Conservation (phyloP, 2,329 filamentous ascomycete genomes). For the Moelleriella libera region DNA sequence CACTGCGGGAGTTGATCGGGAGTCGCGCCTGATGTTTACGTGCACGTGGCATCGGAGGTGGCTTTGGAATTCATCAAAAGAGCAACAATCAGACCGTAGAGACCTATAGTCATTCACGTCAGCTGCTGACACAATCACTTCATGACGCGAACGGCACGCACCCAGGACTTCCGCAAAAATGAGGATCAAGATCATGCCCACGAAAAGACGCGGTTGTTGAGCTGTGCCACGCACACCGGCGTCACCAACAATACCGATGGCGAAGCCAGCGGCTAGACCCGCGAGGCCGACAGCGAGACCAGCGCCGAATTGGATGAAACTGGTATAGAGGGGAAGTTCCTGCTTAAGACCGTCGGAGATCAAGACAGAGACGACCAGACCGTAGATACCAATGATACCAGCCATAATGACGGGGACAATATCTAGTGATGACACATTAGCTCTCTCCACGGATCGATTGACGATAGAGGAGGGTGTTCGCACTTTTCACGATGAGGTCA, state of each 20-base stretch:
- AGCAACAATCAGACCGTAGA: constrained; percentile 97
- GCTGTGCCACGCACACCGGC: constrained; percentile 79
- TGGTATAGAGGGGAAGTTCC: constrained; percentile 60
- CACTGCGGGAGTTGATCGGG: neutral
- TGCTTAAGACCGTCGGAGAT: constrained; percentile 70
- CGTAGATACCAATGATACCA: constrained; percentile 99
- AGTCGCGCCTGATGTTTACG: constrained; percentile 8
- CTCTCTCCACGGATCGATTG: neutral
- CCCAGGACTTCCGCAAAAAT: constrained; percentile 99
- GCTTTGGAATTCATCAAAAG: constrained; percentile 99
- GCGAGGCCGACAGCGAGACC: constrained; percentile 71
- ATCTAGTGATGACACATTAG: constrained; percentile 41
- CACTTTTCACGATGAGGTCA: constrained; percentile 99
- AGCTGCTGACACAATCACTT: neutral
- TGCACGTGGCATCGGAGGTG: constrained; percentile 47
- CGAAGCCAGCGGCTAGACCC: constrained; percentile 73
- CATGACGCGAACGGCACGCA: constrained; percentile 25
- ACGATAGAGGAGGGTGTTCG: constrained; percentile 16
- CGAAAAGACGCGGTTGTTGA: constrained; percentile 75
- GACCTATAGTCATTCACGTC: constrained; percentile 43
- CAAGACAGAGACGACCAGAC: constrained; percentile 75
- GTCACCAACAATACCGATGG: constrained; percentile 79
- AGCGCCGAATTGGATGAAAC: constrained; percentile 76
- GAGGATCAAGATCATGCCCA: constrained; percentile 97
- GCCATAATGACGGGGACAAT: constrained; percentile 99